A percentile compares a stretch with the other conserved stretches of the same genome.
These are phyloP conservation scores for Aphanomyces cochlioides DNA, from an alignment of 352 stramenopile genomes.

Conservation along the genomic window DNA sequence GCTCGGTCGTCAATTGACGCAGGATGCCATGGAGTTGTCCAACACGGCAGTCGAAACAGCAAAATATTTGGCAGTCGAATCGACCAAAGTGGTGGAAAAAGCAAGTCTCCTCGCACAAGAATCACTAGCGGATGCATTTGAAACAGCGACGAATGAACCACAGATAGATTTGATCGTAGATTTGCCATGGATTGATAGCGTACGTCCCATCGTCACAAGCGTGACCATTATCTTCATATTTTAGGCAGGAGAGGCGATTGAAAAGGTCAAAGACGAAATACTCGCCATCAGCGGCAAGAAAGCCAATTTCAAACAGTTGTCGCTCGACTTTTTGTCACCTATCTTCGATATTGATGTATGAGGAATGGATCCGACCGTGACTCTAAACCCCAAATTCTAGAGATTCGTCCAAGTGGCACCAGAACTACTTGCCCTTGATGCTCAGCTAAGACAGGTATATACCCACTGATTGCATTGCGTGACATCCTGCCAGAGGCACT, in stretches of 20 bases:
- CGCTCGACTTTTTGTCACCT: neutral
- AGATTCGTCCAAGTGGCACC: constrained; percentile 22
- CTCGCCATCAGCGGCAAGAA: constrained; percentile 19
- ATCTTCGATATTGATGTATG: constrained; percentile 31
- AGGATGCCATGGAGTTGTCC: constrained; percentile 29
- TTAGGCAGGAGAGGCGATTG: constrained; percentile 14
- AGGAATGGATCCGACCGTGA: neutral
- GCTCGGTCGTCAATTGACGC: constrained; percentile 23
- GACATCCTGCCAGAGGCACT: constrained; percentile 17
- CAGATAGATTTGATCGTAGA: neutral
- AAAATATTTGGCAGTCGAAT: constrained; percentile 25
- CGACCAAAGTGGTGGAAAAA: constrained; percentile 23
- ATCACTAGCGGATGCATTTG: neutral
- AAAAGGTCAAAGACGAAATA: constrained; percentile 17
- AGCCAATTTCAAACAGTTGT: constrained; percentile 14
- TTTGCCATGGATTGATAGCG: constrained; percentile 22
- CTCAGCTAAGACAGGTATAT: constrained; percentile 22
- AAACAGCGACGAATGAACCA: constrained; percentile 3
- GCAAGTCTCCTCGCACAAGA: constrained; percentile 25
- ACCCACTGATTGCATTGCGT: neutral
- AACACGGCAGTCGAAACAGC: constrained; percentile 24
- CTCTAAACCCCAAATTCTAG: constrained; percentile 3
- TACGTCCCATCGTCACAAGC: neutral
- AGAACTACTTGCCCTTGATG: constrained; percentile 20
- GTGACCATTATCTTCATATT: too few species aligned